phyloP scores from a whole-genome alignment of 257 asterid genomes.

The Nicotiana tabacum region DNA sequence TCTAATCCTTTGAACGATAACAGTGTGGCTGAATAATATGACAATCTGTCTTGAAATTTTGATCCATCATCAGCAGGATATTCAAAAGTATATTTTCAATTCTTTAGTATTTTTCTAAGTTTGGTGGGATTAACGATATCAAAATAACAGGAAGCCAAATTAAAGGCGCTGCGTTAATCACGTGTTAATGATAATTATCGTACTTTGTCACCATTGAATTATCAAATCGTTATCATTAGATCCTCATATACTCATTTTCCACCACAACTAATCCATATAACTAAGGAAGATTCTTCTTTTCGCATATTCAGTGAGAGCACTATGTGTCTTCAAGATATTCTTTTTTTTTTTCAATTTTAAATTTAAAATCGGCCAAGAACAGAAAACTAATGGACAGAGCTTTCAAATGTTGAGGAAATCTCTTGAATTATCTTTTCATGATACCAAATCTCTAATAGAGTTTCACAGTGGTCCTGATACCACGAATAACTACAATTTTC shows the following conservation, averaged over 20 bases:
- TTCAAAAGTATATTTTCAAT: background rate
- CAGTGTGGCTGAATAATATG: conserved; percentile 5
- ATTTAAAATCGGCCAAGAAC: background rate
- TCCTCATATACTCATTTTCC: background rate
- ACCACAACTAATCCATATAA: background rate
- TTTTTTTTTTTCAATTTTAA: background rate
- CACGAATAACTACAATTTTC: background rate
- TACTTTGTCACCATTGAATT: conserved; percentile 3
- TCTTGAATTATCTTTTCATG: conserved; percentile 4
- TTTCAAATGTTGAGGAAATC: conserved; percentile 20
- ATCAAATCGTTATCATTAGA: background rate
- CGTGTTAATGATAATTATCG: background rate
- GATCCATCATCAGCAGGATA: background rate
- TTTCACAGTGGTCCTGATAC: background rate
- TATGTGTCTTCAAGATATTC: background rate
- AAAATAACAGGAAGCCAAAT: background rate
- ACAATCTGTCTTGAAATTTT: background rate
- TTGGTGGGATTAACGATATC: background rate
- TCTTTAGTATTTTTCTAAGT: background rate
- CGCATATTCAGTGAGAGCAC: conserved; percentile 11
- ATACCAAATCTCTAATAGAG: conserved; percentile 12
- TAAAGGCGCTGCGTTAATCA: conserved; percentile 9
- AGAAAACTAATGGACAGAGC: too few species aligned
- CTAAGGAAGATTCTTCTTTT: conserved; percentile 10
- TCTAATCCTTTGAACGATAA: conserved; percentile 7